Evolutionary conservation across 2,329 filamentous ascomycete species (phyloP), one percentile per base, ranked within the genome.

Genomic region (Aspergillus alliaceus): DNA sequence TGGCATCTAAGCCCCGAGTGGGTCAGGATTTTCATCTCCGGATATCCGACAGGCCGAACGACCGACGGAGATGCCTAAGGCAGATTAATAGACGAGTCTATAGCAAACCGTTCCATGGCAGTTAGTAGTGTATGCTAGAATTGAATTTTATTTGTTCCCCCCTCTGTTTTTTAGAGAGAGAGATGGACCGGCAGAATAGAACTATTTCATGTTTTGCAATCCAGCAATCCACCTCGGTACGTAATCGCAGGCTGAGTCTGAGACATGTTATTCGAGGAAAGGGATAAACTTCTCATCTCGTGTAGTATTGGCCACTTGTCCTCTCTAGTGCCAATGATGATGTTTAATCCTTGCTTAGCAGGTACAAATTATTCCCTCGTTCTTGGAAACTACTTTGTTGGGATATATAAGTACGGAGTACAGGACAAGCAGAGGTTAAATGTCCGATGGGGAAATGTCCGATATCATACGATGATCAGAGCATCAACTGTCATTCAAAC

Each of bases 1-100:
- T 54, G 53, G 29, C 32, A 32, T 27, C 24, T 31, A 39, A 49
- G 31, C 44, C 53, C 42, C 53, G 44, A 32, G 40, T 44, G 40
- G 40, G 40, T 18, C 40, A 27, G 24, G 24, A 29, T 18, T 25
- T 14, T 15, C n/a, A 18, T n/a, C 44, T 32, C 44, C 44, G 44
- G 44, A 48, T 48, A 48, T 48, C 44, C 44, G 44, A 48, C 18
- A 32, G 44, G 32, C 44, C 44, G 44, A 48, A 22, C 44, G 44
- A 32, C 44, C 44, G 44, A 48, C 44, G 14, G 15, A n/a, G 14
- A 29, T 44, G 40, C 40, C 40, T 44, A 24, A 44, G 40, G 40
- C 39, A n/a, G n/a, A n/a, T n/a, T n/a, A n/a, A n/a, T n/a, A n/a
- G n/a, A n/a, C n/a, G n/a, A n/a, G n/a, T n/a, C n/a, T 7, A 35